Base-by-base conservation (phyloP, 2,329 filamentous ascomycete genomes). In the Thelonectria blattea region DNA sequence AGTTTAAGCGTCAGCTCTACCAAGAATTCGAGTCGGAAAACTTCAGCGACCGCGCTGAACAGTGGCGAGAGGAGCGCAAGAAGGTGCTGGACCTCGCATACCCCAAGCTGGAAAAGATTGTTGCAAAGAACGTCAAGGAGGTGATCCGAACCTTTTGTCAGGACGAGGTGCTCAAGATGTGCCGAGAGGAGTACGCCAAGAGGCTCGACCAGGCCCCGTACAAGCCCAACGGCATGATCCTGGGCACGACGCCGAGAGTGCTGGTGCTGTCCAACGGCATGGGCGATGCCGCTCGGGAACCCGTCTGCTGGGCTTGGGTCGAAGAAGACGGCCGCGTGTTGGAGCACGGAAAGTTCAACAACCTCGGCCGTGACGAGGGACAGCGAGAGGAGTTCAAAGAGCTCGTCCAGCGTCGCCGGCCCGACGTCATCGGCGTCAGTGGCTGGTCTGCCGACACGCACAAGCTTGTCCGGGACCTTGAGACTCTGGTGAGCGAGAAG, bases 171-270 rank as follows among this genome's bases (percentile, higher is more conserved):
- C 88, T 93, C n/a, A 91, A 90, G 71, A 85, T 88, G 56, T 96
- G 93, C 70, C 90, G 95, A 52, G 92, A 96, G 67, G 91, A 93
- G 63, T 98, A 95, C 76, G 91, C 89, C 45, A 89, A 91, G 75
- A 91, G 93, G 73, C 86, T 99, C 22, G 95, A 99, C 71, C 95
- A 99, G 77, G 93, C 95, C 9, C 95, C 95, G 0, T 96, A 93
- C 79, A 97, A 97, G 76, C 93, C 95, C 5, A 93, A 94, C 76
- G 93, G 93, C 10, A 92, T 97, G 86, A 85, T 93, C 18, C 82
- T 96, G 41, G 95, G 95, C 24, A 97, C 93, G 0, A 85, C 90
- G 7, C 93, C 95, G 47, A 90, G 94, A 32, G 92, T 97, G 5
- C 84, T 99, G 49, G 87, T 93, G 5, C 78, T 99, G 20, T 94